Base-by-base conservation (phyloP, 2,329 filamentous ascomycete species). In the Scedosporium minutisporum region DNA sequence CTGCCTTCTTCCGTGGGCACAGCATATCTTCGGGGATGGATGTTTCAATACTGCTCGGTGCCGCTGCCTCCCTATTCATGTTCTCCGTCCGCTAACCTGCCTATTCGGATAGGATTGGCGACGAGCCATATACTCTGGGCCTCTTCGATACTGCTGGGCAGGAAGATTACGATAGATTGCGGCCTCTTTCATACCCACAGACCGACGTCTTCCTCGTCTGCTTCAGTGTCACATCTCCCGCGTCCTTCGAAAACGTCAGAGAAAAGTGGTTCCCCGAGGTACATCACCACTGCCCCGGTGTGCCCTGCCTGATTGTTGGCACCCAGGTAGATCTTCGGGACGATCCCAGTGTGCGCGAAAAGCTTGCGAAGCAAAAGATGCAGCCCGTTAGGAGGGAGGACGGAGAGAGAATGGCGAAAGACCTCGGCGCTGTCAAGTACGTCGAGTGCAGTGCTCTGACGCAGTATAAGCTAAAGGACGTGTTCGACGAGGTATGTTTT, bases 231-330 rank as follows among this genome's bases (percentile, higher is more conserved):
- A 97, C 93, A 63, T 97, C 93, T 57, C 95, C 93, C 48, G 93
- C 95, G 48, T 97, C 93, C 6, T 99, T 99, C 76, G 95, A 99
- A 76, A 99, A 99, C 88, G 95, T 97, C 60, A 88, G 93, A 71
- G 93, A 97, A 82, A 97, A 97, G 78, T 97, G 93, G 93, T 96
- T 97, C 71, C 95, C 95, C 57, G 95, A 99, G 78, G 95, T 99
- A 53, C 93, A 96, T 75, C 95, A 99, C 77, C 95, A 99, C 78
- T 99, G 95, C 75, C 95, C 95, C 18, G 95, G 95, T 67, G 95
- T 99, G 44, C 95, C 95, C 61, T 97, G 95, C 82, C 82, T 99
- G 67, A 97, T 99, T 68, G 95, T 99, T 65, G 95, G 95, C 70
- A 99, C 95, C 25, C 95, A 99, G 79, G 93, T 93, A 66, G 95